phyloP scores from a whole-genome alignment of 2,329 filamentous ascomycete genomes.

The Acephala macrosclerotiorum region DNA sequence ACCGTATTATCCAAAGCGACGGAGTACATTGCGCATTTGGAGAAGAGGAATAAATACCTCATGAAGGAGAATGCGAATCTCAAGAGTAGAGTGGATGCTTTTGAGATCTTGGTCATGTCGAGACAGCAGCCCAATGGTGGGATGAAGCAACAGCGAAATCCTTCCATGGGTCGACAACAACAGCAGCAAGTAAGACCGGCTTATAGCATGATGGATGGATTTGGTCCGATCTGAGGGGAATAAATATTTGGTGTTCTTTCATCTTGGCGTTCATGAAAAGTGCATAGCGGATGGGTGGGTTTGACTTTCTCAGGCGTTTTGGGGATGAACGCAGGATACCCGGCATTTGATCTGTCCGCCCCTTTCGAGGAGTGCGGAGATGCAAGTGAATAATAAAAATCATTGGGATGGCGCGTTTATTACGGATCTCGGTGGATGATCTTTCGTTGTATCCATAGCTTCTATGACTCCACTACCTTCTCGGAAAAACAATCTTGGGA shows the following conservation, averaged over 20 bases:
- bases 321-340: conserved; percentile 6
- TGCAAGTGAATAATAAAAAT: conserved; percentile 5
- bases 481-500: neutral
- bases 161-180: conserved; percentile 7
- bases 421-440: too few species aligned
- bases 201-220: conserved; percentile 15
- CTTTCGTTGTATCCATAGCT: neutral
- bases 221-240: conserved; percentile 2
- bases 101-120: conserved; percentile 80
- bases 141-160: conserved; percentile 10
- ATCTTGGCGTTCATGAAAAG: neutral
- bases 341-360: conserved; percentile 9
- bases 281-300: neutral
- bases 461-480: neutral
- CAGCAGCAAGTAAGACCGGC: conserved; percentile 13
- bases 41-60: conserved; percentile 85
- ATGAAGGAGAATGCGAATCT: conserved; percentile 81
- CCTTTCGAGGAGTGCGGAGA: conserved; percentile 9
- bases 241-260: neutral
- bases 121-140: conserved; percentile 23
- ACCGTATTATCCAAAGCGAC: conserved; percentile 87
- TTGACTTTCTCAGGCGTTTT: neutral
- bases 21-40: conserved; percentile 92
- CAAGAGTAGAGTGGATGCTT: conserved; percentile 79
- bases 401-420: conserved; percentile 10